Percentiles rank a stretch among this genome's conserved stretches.
These are phyloP conservation scores for Cudoniella acicularis DNA, from an alignment of 495 filamentous ascomycete species.

Conservation along the genomic window DNA sequence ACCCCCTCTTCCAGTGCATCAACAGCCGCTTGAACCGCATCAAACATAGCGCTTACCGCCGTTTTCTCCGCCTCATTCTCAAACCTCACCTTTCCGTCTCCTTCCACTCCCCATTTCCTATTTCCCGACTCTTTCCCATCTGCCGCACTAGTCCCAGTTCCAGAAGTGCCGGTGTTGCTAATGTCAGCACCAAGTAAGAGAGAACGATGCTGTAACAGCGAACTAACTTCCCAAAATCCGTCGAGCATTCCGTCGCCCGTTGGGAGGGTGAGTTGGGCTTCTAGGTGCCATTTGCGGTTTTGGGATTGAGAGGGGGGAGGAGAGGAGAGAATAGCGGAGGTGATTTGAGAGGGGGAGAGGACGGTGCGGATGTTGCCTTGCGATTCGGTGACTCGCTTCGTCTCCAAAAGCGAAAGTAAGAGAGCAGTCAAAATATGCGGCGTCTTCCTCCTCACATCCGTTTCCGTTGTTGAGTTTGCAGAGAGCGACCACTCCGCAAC, in stretches of 20 bases:
- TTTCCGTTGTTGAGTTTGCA: too few species aligned
- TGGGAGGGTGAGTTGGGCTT: constrained; percentile 24
- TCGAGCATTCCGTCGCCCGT: constrained; percentile 37
- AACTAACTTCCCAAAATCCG: constrained; percentile 41
- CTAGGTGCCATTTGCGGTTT: too few species aligned
- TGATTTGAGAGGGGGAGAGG: constrained; percentile 30
- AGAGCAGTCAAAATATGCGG: constrained; percentile 20
- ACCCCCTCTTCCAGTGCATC: too few species aligned
- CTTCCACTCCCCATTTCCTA: too few species aligned
- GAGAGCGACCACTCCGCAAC: constrained; percentile 22
- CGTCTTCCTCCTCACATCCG: not conserved
- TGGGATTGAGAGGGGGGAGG: too few species aligned
- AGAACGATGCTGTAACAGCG: constrained; percentile 15
- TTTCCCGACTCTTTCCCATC: not conserved
- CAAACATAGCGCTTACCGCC: not conserved
- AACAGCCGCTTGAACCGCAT: too few species aligned
- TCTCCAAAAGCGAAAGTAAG: constrained; percentile 7
- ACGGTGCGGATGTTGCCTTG: constrained; percentile 44
- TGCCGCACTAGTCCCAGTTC: not conserved
- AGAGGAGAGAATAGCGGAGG: too few species aligned
- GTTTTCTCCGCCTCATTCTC: too few species aligned
- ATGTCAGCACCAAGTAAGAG: too few species aligned
- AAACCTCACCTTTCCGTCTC: too few species aligned
- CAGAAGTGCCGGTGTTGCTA: not conserved
- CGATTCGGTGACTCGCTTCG: constrained; percentile 21